phyloP scores from a whole-genome alignment of 2,329 filamentous ascomycete genomes.

The Pseudogymnoascus sp. region DNA sequence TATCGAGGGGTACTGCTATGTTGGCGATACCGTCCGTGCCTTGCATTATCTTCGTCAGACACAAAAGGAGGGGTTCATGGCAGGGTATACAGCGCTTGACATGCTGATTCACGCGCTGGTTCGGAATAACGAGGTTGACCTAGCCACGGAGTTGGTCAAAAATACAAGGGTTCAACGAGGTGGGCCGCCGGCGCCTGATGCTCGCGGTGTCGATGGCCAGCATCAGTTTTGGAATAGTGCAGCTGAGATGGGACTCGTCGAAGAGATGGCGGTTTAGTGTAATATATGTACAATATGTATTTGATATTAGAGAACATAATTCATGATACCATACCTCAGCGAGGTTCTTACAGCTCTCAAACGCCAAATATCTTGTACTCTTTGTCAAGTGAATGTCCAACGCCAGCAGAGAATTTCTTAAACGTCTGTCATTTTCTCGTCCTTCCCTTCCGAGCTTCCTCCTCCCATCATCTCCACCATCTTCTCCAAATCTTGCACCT shows the following conservation, averaged over 20 bases:
- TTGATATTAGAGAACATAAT: constrained; percentile 6
- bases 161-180: constrained; percentile 22
- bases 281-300: constrained; percentile 3
- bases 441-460: constrained; percentile 10
- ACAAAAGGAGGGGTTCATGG: constrained; percentile 18
- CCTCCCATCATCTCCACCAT: constrained; percentile 39
- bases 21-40: constrained; percentile 42
- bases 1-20: constrained; percentile 55
- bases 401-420: not conserved
- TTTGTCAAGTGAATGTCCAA: not conserved
- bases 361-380: not conserved
- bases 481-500: constrained; percentile 50
- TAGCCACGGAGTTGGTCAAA: constrained; percentile 24
- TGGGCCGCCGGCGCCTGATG: constrained; percentile 15
- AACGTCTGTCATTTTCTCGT: constrained; percentile 7
- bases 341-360: not conserved
- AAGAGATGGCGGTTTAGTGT: constrained; percentile 8
- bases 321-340: not conserved
- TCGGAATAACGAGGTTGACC: constrained; percentile 23
- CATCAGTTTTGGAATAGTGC: constrained; percentile 26
- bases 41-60: constrained; percentile 42
- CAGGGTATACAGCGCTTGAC: constrained; percentile 23
- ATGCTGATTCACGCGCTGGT: constrained; percentile 23
- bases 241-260: constrained; percentile 18
- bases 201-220: constrained; percentile 21